Conservation (phyloP, 495 filamentous ascomycete species). For the Penicillium chermesinum region DNA sequence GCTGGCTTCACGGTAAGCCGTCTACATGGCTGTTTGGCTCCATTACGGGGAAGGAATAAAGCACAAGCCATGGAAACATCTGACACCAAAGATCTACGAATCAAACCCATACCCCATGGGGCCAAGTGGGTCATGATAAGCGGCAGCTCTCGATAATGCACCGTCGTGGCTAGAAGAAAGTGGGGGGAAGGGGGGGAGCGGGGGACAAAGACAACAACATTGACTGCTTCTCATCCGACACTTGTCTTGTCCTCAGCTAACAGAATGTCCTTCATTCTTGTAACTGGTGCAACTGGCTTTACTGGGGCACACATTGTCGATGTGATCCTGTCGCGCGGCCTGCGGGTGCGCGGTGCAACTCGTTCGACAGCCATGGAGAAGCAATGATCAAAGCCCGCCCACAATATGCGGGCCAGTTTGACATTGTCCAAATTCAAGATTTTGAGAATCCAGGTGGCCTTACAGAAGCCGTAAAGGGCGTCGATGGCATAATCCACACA, state of each 20-base stretch:
- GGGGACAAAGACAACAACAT: too few species aligned
- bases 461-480: not conserved
- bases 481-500: not conserved
- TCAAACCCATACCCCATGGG: not conserved
- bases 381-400: constrained; percentile 12
- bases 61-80: too few species aligned
- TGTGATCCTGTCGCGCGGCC: constrained; percentile 9
- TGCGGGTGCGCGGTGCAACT: constrained; percentile 19
- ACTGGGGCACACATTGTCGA: constrained; percentile 19
- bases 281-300: constrained; percentile 22
- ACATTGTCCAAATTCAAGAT: not conserved
- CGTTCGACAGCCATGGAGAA: constrained; percentile 10
- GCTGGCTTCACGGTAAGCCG: not conserved
- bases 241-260: not conserved
- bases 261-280: constrained; percentile 13
- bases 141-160: not conserved
- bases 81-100: too few species aligned
- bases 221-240: not conserved
- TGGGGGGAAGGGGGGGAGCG: too few species aligned
- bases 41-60: too few species aligned
- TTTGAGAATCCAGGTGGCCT: not conserved
- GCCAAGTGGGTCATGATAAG: not conserved
- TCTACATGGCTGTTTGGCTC: not conserved
- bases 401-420: constrained; percentile 12
- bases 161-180: too few species aligned